Evolutionary conservation across 768 basidiomycete genomes (phyloP), one percentile per base, ranked within the genome.

Genomic region (Hydnomerulius pinastri): DNA sequence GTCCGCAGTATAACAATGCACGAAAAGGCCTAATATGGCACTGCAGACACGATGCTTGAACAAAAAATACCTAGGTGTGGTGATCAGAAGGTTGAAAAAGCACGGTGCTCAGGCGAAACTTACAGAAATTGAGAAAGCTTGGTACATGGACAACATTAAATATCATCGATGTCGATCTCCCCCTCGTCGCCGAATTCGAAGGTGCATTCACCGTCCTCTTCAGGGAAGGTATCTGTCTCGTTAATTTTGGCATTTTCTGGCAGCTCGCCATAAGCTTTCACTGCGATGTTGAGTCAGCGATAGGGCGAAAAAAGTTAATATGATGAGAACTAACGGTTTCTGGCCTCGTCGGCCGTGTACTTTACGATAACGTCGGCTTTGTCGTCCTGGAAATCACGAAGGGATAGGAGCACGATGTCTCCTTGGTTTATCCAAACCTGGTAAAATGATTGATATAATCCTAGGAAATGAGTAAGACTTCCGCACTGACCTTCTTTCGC

Each of bases 341-440:
- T 80, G 37, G 91, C 91, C 67, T 99, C 96, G 66, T 99, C 95
- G 30, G 94, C 85, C 2, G 95, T 97, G 71, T 98, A 99, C 73
- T 97, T 97, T 63, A 98, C 96, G 66, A 98, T 98, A 43, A 99
- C 96, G 75, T 99, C 97, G 17, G 95, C 97, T 72, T 98, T 98
- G 74, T 92, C 93, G 62, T 99, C 97, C 72, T 98, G 96, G 83
- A 98, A 99, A 43, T 98, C 97, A 56, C 97, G 91, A 42, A 99
- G 79, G 24, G 94, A 98, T 17, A 98, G 77, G 37, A 98, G 76
- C 44, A 98, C 85, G 64, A 98, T 98, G 65, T 98, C 96, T 63
- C 96, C 96, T 63, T 97, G 92, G 68, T 96, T 97, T 67, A 98
- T 98, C 96, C 96, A 98, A 64, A 98, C 94, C 95, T 98, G 49